Evolutionary conservation across 2,329 filamentous ascomycete genomes (phyloP), one percentile per base, ranked within the genome.

Genomic region (Sporothrix protearum): DNA sequence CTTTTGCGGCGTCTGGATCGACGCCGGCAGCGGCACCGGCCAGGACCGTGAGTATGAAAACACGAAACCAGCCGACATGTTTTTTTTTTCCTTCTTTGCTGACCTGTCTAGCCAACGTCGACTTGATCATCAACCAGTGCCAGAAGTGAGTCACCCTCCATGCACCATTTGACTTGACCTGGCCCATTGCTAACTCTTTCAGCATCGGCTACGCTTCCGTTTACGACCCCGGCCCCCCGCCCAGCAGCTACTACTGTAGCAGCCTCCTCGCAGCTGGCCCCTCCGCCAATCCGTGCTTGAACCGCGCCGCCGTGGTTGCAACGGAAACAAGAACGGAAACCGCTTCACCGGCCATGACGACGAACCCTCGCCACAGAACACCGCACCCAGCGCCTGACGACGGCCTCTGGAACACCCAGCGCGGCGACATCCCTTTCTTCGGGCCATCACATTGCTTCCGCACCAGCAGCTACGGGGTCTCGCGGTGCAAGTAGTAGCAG

Each of bases 41-140:
- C 80, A 83, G 76, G 84, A 86, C 76, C 85, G 86, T 84, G 76
- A 80, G 83, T 69, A 19, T 25, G n/a, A 22, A 2, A 5, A 19
- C 2, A 19, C 3, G 16, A 36, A 53, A 12, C 10, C 9, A 28
- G 28, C 7, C 22, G 47, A 51, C 3, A 42, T 12, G 39, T 7
- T 2, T 10, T 42, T n/a, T n/a, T n/a, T n/a, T 36, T 3, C 33
- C 6, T 1, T 9, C 16, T 9, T 10, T 36, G 16, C 64, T 69
- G 8, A 72, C 64, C 5, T 30, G 0, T 4, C 5, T 16, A 87
- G 86, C 85, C 64, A 85, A 81, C 75, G 82, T 87, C 69, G 83
- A 86, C 74, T 79, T 80, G 76, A 79, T 87, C 71, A 85, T 87
- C 78, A 85, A 83, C 75, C 78, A 79, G 70, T 88, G 85, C 71